Evolutionary conservation across 768 basidiomycete species (phyloP).

Genomic region (Sistotremastrum suecicum): DNA sequence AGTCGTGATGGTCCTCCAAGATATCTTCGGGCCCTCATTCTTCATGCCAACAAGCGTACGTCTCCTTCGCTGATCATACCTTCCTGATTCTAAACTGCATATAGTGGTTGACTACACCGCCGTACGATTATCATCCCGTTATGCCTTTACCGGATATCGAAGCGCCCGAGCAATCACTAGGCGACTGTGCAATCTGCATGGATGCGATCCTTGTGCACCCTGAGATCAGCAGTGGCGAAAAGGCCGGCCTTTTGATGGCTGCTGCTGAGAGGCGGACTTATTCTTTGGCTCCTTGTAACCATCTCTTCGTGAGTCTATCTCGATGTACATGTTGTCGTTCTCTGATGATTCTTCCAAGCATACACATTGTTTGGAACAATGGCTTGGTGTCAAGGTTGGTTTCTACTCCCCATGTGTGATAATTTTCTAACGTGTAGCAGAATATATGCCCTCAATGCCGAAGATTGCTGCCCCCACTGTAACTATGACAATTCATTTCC

Average conservation of each 20-base stretch:
- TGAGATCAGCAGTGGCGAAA: conserved; percentile 17
- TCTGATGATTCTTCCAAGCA: conserved; percentile 33
- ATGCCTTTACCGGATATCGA: conserved; percentile 62
- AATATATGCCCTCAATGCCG: conserved; percentile 91
- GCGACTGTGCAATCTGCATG: conserved; percentile 92
- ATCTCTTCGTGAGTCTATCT: conserved; percentile 58
- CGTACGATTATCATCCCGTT: conserved; percentile 78
- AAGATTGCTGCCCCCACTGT: conserved; percentile 68
- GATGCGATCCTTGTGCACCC: conserved; percentile 56
- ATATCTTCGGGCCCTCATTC: conserved; percentile 65
- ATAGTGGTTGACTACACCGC: conserved; percentile 44
- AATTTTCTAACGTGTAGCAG: conserved; percentile 20
- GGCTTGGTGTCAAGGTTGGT: conserved; percentile 61
- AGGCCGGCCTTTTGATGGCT: conserved; percentile 24
- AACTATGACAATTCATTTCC: conserved; percentile 9
- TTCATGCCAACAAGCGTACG: conserved; percentile 63
- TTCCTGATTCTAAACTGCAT: not conserved
- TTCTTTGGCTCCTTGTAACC: conserved; percentile 79
- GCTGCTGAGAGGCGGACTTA: conserved; percentile 47
- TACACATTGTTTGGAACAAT: conserved; percentile 75
- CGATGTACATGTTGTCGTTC: not conserved
- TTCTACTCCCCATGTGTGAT: not conserved
- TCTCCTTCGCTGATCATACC: conserved; percentile 3
- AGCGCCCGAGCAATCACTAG: conserved; percentile 59
- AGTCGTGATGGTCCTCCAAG: conserved; percentile 52